phyloP scores from a whole-genome alignment of 2,329 filamentous ascomycete species.

The Zymoseptoria brevis region DNA sequence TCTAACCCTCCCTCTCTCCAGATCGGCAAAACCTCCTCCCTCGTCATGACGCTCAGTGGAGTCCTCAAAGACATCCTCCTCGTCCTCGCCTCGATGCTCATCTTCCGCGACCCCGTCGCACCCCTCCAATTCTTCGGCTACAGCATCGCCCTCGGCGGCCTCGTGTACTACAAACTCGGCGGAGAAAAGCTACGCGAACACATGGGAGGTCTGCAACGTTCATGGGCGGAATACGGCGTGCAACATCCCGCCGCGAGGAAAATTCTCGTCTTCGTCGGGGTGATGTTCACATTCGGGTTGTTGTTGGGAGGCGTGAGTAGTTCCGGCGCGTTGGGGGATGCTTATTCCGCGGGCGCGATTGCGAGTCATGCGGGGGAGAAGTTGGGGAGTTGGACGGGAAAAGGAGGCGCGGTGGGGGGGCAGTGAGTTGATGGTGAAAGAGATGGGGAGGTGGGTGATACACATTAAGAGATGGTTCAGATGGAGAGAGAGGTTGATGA shows the following conservation, averaged over 20 bases:
- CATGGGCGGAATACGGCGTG: conserved; percentile 80
- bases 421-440: neutral
- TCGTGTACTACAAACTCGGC: conserved; percentile 81
- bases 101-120: conserved; percentile 70
- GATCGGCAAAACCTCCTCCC: conserved; percentile 82
- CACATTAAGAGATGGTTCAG: neutral
- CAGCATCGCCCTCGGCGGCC: conserved; percentile 67
- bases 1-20: conserved; percentile 31
- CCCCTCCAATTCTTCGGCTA: conserved; percentile 76
- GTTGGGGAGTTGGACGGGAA: neutral
- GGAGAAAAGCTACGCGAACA: conserved; percentile 77
- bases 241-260: conserved; percentile 71
- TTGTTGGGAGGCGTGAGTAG: conserved; percentile 49
- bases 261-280: conserved; percentile 59
- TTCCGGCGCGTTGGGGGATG: conserved; percentile 11
- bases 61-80: conserved; percentile 84
- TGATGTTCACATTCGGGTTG: conserved; percentile 58
- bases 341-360: neutral
- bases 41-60: conserved; percentile 78
- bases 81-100: conserved; percentile 68
- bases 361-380: conserved; percentile 4
- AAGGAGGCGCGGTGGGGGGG: neutral
- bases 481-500: no score
- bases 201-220: conserved; percentile 60
- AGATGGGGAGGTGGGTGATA: neutral